Conservation (phyloP, 2,329 filamentous ascomycete species). For the Phialocephala subalpina region DNA sequence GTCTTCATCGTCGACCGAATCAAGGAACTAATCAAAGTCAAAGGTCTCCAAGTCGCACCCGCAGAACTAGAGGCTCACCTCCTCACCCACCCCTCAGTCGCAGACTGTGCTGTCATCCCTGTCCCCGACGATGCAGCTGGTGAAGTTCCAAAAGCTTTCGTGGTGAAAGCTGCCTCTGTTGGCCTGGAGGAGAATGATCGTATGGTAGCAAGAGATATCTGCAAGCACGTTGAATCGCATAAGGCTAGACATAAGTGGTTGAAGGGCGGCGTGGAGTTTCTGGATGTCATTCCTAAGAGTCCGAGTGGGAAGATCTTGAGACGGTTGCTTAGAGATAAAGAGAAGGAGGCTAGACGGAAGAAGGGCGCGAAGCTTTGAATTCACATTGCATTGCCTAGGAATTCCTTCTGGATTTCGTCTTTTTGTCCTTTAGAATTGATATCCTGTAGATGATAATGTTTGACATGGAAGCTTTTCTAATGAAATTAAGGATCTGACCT, state of each 20-base stretch:
- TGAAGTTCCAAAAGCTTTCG: constrained; percentile 72
- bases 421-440: constrained; percentile 3
- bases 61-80: constrained; percentile 85
- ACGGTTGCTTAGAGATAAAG: constrained; percentile 74
- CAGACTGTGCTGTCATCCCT: constrained; percentile 81
- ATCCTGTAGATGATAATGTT: constrained; percentile 10
- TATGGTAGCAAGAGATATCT: constrained; percentile 55
- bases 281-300: constrained; percentile 75
- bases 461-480: neutral
- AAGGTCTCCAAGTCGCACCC: constrained; percentile 84
- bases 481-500: neutral
- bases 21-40: constrained; percentile 82
- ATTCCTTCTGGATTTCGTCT: neutral
- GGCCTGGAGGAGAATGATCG: constrained; percentile 64
- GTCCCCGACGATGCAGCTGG: constrained; percentile 68
- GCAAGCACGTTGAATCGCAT: constrained; percentile 68
- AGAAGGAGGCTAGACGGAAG: constrained; percentile 71
- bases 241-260: constrained; percentile 76
- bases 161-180: constrained; percentile 60
- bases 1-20: constrained; percentile 85
- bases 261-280: constrained; percentile 68
- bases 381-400: neutral
- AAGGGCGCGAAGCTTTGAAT: constrained; percentile 71
- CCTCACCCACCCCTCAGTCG: constrained; percentile 76
- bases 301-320: constrained; percentile 78